Base-by-base conservation (phyloP, 768 basidiomycete genomes). In the Phanerochaete carnosa region DNA sequence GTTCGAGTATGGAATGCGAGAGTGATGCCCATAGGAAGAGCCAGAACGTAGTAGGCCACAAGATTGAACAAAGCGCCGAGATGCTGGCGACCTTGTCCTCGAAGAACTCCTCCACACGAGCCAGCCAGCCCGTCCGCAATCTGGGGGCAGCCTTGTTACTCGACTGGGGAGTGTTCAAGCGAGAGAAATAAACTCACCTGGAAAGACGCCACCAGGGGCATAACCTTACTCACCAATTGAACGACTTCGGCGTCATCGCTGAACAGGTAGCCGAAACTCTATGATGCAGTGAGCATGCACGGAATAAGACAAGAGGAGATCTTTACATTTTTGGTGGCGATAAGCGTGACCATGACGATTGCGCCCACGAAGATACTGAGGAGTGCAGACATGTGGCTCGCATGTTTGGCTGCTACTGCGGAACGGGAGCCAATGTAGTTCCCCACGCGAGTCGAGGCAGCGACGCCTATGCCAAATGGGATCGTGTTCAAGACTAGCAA, bases 401-500 rank as follows among this genome's bases (percentile, higher is more conserved):
- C 80, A 32, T 75, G 72, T 59, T 82, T 84, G 6, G 89, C 87
- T 32, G 79, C 81, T 0, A 61, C 46, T 1, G 84, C 77, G 6
- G 79, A 79, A 35, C 79, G 78, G 16, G 81, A 75, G 11, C 90
- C 90, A 39, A 91, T 85, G 46, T 88, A 75, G 68, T 90, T 89
- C 28, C 90, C 90, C 6, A 92, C 80, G 16, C 87, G 83, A 13
- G 86, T 83, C 19, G 88, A 89, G 3, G 88, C 84, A 35, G 88
- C 87, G 26, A 92, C 84, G 11, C 89, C 88, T 46, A 90, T 85
- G 8, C 89, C 89, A 64, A 90, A 90, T 0, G 90, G 90, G 49
- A 91, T 80, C 0, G 88, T 90, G 58, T 87, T 87, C 29, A 92
- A 74, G 64, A 90, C 86, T 83, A 64, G 12, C 25, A 22, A 54